A percentile compares a stretch with the other conserved stretches of the same genome.
Conservation (phyloP, 1,284 basidiomycete genomes). For the Vanrija pseudolonga region DNA sequence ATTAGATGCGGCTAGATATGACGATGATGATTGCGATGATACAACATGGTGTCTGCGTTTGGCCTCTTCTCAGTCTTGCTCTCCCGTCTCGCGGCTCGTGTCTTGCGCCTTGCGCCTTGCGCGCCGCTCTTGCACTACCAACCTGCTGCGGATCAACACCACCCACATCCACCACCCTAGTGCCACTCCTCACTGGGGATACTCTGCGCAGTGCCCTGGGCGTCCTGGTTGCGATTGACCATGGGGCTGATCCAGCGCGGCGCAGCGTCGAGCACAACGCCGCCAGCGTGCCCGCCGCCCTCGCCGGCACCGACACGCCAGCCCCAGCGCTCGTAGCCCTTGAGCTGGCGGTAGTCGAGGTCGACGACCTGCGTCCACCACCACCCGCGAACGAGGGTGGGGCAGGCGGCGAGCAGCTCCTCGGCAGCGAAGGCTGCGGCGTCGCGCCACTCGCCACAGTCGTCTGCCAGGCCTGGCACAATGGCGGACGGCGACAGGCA, state of each 20-base stretch:
- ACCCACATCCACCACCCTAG: background rate
- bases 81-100: no score
- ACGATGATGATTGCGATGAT: no score
- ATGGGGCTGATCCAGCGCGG: slow-evolving; percentile 1
- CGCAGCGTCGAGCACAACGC: background rate
- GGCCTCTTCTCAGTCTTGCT: no score
- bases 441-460: background rate
- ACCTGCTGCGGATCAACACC: background rate
- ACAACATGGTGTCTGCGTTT: no score
- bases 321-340: slow-evolving; percentile 3
- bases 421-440: background rate
- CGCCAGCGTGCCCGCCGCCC: background rate
- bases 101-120: no score
- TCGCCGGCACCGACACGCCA: background rate
- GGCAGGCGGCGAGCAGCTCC: background rate
- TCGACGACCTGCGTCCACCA: slow-evolving; percentile 10
- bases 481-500: background rate
- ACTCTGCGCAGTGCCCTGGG: background rate
- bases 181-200: slow-evolving; percentile 5
- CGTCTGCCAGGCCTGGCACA: background rate
- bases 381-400: background rate
- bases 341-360: slow-evolving; percentile 9
- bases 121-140: no score
- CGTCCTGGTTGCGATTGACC: slow-evolving; percentile 9
- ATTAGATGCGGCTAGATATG: no score